Evolutionary conservation across 2,329 filamentous ascomycete genomes (phyloP), one percentile per base, ranked within the genome.

Genomic region (Cladosporium velox): DNA sequence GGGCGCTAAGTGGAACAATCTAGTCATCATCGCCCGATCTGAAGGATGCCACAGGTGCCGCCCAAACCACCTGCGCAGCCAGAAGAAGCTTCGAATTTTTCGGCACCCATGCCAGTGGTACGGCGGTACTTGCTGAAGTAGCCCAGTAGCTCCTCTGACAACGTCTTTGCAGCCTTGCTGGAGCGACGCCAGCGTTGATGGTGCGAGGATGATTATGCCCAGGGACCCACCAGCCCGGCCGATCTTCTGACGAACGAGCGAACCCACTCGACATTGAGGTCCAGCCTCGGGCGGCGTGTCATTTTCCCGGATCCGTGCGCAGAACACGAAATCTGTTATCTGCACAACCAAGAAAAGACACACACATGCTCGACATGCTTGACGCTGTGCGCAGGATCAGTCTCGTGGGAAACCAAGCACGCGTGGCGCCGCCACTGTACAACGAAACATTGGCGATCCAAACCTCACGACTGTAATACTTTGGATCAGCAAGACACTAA

Each of bases 1-100:
- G 6, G 30, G 24, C 52, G 32, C 52, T 18, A 41, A 35, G 55
- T 59, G 35, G 51, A 28, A 34, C 52, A 34, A 55, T 35, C 61
- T 47, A 57, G 26, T 41, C n/a, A 55, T 38, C 49, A 64, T 64
- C 61, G 51, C 14, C 52, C 51, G 61, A 64, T 64, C 61, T 47
- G 61, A 63, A 63, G 60, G 60, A 63, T 63, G 60, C 47, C 30
- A 30, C 60, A 63, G 52, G 11, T 55, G 52, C 52, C 52, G 52
- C 52, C 52, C 32, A 30, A 55, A 18, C 21, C 41, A 63, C 55
- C 61, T 34, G 18, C 18, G 26, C 34, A 7, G 8, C 41, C 28
- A 47, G 34, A 64, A 64, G 61, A 59, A 59, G 57, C 57, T 59
- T 59, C 61, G 51, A 57, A 64, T 59, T 47, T 41, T 64, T 64